Evolutionary conservation across 1,284 basidiomycete species (phyloP).

Genomic region (Mycosarcoma mackinlayi): DNA sequence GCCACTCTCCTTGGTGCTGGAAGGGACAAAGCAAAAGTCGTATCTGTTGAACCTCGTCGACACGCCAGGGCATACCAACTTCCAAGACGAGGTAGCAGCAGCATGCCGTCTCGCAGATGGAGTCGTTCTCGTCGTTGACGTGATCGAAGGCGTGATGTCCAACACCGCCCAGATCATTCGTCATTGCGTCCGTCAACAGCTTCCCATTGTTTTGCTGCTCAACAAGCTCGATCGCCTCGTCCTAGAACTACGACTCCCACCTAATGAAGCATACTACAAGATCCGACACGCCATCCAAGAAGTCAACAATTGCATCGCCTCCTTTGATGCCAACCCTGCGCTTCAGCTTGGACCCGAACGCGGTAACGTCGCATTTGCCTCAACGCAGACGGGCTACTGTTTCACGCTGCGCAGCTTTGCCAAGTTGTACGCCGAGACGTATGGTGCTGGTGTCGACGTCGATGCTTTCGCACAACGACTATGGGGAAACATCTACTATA

Average conservation of each 20-base stretch:
- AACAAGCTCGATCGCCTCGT: slow-evolving; percentile 99
- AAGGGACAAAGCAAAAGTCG: slow-evolving; percentile 89
- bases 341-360: slow-evolving; percentile 89
- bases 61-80: slow-evolving; percentile 98
- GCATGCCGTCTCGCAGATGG: slow-evolving; percentile 91
- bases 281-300: slow-evolving; percentile 99
- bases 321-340: slow-evolving; percentile 86
- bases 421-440: slow-evolving; percentile 93
- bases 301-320: slow-evolving; percentile 82
- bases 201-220: slow-evolving; percentile 91
- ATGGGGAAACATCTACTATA: slow-evolving; percentile 98
- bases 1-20: slow-evolving; percentile 91
- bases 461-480: slow-evolving; percentile 80
- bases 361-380: slow-evolving; percentile 97
- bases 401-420: slow-evolving; percentile 95
- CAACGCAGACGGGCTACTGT: slow-evolving; percentile 96
- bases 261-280: slow-evolving; percentile 97
- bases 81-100: slow-evolving; percentile 90
- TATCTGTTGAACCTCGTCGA: slow-evolving; percentile 93
- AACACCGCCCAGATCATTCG: slow-evolving; percentile 59
- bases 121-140: slow-evolving; percentile 79
- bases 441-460: slow-evolving; percentile 71
- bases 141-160: slow-evolving; percentile 66
- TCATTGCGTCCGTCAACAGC: slow-evolving; percentile 70
- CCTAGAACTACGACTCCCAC: slow-evolving; percentile 93